Evolutionary conservation across 176 grass and related monocot species (phyloP), one percentile per base, ranked within the genome.

Genomic region (Aechmea fasciata): DNA sequence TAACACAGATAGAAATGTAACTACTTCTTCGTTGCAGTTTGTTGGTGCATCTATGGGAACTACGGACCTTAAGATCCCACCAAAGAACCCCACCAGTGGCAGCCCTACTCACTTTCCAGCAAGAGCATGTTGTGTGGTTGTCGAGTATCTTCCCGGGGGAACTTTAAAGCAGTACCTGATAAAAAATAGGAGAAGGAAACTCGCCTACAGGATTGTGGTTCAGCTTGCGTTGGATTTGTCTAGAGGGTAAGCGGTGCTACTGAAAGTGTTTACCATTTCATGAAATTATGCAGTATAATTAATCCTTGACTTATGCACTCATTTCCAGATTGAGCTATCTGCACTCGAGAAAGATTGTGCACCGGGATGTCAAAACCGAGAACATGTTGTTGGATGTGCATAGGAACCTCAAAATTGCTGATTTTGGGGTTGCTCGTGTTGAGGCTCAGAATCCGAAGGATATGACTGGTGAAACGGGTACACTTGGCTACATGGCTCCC

Each of bases 11-110:
- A 61, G 15, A 71, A 26, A 29, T 14, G 64, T 49, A 24, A 49
- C 73, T 53, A 29, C 23, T 51, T 53, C 17, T 79, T 72, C 26
- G 61, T 51, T 74, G 64, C 84, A 97, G 94, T 97, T 97, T 80
- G 69, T 93, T 71, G 94, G 94, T 69, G 94, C 86, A 63, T 97
- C 94, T 67, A 89, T 96, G 88, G 88, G 92, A 51, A 92, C 92
- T 20, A 76, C 83, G 9, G 83, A 89, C 65, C 85, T 96, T 50
- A 89, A 88, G 77, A 69, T 96, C 67, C 92, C 92, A 25, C 62
- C 68, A 24, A 89, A 81, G 7, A 84, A 71, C 68, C 73, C 84
- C 5, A 69, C 81, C 20, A 79, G 77, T 47, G 81, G 70, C 65
- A 59, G 66, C 11, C 78, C 75, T 18, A 71, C 83, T 62, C 83